Evolutionary conservation across 2,329 filamentous ascomycete species (phyloP), one percentile per base, ranked within the genome.

Genomic region (Pseudogymnoascus destructans): DNA sequence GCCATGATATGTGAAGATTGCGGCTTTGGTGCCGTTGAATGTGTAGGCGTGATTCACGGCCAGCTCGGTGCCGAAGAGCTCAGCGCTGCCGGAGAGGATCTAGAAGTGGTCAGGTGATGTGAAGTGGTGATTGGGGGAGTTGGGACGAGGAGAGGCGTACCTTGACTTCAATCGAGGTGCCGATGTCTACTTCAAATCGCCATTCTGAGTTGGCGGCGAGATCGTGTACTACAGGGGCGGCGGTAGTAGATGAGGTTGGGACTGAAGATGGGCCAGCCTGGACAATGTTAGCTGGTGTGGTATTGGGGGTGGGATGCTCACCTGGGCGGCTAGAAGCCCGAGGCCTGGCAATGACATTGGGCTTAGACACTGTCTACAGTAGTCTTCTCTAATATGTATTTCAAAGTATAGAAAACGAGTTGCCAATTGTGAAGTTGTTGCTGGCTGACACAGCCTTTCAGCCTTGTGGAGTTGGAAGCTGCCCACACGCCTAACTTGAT

Each of bases 31-130:
- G 59, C 89, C 87, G 49, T 80, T 79, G 71, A 98, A 92, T 30
- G 78, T 84, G 74, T 97, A 97, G 8, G 81, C 78, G 57, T 86
- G 86, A 59, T 86, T 86, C 8, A 81, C 79, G 9, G 90, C 90
- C 42, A 98, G 85, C 73, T 98, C 93, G 58, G 92, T 91, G 69
- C 93, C 93, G 69, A 97, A 95, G 68, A 95, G 83, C 72, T 98
- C 93, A 55, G 92, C 93, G 1, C 85, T 89, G 61, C 93, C 93
- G 32, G 79, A 82, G 59, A 89, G 73, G 23, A 97, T 77, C 74
- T 90, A 42, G 33, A 77, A 9, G 9, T 42, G 21, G 54, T 52
- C 36, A 36, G 36, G 71, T 70, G 56, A 78, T 60, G 27, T 70
- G 65, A 59, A 72, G 71, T 62, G 69, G 72, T 61, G 55, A 13